phyloP scores from a whole-genome alignment of 169 alveolate genomes.

The Plasmodium gonderi region DNA sequence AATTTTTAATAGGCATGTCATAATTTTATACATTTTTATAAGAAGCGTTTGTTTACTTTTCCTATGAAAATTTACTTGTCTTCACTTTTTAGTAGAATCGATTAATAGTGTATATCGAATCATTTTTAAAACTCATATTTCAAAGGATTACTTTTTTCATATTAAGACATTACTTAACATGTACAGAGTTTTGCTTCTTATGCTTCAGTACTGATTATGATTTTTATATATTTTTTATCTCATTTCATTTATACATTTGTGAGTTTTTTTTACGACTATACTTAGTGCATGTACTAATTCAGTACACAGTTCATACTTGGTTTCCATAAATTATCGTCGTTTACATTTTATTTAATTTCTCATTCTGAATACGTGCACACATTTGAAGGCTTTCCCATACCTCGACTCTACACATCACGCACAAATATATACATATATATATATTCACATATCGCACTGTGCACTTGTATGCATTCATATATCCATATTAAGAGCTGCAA shows the following conservation, averaged over 20 bases:
- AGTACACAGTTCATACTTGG: not conserved
- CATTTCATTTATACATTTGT: not conserved
- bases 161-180: not conserved
- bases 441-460: too few relatives aligned
- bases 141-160: not conserved
- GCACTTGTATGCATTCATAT: too few relatives aligned
- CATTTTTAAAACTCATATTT: not conserved
- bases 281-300: not conserved
- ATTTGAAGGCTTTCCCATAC: too few relatives aligned
- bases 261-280: not conserved
- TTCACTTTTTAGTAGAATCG: not conserved
- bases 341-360: too few relatives aligned
- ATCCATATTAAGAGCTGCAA: not conserved
- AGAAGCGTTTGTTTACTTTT: slow-evolving; percentile 6
- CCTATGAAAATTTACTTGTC: not conserved
- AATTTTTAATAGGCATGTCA: not conserved
- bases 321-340: not conserved
- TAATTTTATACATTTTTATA: not conserved
- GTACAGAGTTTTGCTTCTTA: not conserved
- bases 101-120: not conserved
- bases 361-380: too few relatives aligned
- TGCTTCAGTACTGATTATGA: not conserved
- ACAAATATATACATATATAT: not conserved
- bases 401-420: not conserved
- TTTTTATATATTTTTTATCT: not conserved